Conservation (phyloP, 2,329 filamentous ascomycete genomes). For the Phialophora verrucosa region DNA sequence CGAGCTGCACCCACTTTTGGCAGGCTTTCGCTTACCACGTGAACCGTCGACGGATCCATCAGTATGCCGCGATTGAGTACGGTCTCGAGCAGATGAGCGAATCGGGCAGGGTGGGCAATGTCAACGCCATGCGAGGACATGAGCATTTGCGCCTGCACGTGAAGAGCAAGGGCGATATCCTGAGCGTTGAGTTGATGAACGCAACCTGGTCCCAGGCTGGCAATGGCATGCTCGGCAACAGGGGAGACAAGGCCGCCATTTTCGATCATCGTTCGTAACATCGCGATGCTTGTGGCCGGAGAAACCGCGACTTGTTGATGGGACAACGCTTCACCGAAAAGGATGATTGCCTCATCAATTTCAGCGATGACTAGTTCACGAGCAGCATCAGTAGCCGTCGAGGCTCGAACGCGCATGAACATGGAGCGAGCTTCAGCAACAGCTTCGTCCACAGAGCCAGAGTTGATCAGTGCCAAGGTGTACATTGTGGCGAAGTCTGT, state of each 20-base stretch:
- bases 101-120: constrained; percentile 64
- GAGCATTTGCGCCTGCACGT: constrained; percentile 62
- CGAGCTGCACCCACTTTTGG: constrained; percentile 56
- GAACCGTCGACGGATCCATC: constrained; percentile 61
- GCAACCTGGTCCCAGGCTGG: constrained; percentile 64
- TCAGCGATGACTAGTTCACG: constrained; percentile 71
- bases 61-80: constrained; percentile 59
- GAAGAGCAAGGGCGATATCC: constrained; percentile 64
- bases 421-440: constrained; percentile 79
- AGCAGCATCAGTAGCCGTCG: constrained; percentile 52
- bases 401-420: constrained; percentile 80
- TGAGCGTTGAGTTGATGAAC: constrained; percentile 60
- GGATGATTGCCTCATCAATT: constrained; percentile 84
- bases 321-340: constrained; percentile 64
- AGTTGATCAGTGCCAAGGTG: constrained; percentile 82
- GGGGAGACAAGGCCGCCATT: constrained; percentile 67
- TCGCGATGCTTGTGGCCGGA: constrained; percentile 61
- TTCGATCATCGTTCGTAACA: constrained; percentile 69
- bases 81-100: constrained; percentile 66
- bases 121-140: constrained; percentile 53
- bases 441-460: constrained; percentile 81
- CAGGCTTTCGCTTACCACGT: constrained; percentile 64
- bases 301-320: constrained; percentile 59
- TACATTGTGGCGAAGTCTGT: constrained; percentile 83
- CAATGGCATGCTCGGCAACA: constrained; percentile 65